Conservation (phyloP, 768 basidiomycete genomes). For the Hydnomerulius pinastri region DNA sequence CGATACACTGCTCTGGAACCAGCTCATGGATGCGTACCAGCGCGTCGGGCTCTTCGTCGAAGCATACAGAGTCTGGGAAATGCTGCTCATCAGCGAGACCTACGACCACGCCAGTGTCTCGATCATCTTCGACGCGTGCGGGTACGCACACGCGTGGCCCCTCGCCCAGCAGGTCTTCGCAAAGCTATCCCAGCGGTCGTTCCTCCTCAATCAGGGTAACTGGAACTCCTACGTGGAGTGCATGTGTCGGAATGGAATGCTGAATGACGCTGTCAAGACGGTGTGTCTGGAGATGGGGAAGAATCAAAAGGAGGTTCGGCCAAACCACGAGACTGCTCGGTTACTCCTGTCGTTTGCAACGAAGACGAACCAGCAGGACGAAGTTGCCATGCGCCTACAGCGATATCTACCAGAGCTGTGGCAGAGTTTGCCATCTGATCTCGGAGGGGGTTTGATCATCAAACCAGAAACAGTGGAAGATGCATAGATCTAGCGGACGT, state of each 20-base stretch:
- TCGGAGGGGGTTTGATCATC: conserved; percentile 19
- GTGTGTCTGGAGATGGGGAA: conserved; percentile 68
- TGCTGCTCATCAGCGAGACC: conserved; percentile 57
- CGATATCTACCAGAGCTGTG: conserved; percentile 41
- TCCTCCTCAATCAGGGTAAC: conserved; percentile 59
- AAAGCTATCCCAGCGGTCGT: conserved; percentile 51
- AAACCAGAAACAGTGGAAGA: conserved; percentile 22
- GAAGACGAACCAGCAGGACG: conserved; percentile 41
- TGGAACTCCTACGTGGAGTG: conserved; percentile 88
- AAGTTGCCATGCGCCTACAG: conserved; percentile 48
- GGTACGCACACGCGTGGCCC: conserved; percentile 51
- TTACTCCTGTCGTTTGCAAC: conserved; percentile 59
- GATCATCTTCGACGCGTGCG: conserved; percentile 87
- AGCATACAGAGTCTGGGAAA: conserved; percentile 80
- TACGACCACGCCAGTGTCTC: conserved; percentile 69
- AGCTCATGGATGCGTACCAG: conserved; percentile 88
- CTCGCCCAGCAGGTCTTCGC: conserved; percentile 57
- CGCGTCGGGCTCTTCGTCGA: conserved; percentile 71
- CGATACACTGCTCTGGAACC: conserved; percentile 71
- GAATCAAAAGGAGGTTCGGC: conserved; percentile 41
- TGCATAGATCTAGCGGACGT: conserved; percentile 2
- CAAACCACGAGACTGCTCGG: conserved; percentile 49
- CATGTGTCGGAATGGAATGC: conserved; percentile 67
- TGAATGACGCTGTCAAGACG: conserved; percentile 67
- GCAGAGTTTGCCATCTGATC: conserved; percentile 24